These are phyloP conservation scores for Solanum sejunctum DNA, from an alignment of 257 asterid genomes.

Conservation along the genomic window DNA sequence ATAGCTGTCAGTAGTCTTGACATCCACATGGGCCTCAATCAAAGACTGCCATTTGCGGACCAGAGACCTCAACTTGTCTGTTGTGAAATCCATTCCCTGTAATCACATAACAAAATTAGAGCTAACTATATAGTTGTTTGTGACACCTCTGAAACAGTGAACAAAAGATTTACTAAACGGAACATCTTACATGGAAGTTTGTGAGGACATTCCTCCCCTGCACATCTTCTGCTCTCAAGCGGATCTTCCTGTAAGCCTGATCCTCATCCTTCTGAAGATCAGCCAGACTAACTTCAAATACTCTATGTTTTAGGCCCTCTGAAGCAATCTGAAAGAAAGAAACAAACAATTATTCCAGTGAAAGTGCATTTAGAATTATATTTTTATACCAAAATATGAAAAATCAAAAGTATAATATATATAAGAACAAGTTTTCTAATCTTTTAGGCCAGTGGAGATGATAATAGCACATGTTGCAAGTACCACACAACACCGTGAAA, in stretches of 20 bases:
- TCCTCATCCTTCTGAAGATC: slow-evolving; percentile 32
- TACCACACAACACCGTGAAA: background rate
- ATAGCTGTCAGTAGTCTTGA: slow-evolving; percentile 22
- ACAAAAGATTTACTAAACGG: background rate
- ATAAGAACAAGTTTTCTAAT: background rate
- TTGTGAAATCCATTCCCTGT: slow-evolving; percentile 29
- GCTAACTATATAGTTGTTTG: background rate
- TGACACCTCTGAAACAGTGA: background rate
- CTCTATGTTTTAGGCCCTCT: slow-evolving; percentile 30
- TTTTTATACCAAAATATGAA: background rate
- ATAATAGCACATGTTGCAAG: background rate
- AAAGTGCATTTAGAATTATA: background rate
- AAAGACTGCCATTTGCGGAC: slow-evolving; percentile 29
- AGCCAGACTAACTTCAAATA: slow-evolving; percentile 26
- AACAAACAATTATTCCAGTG: background rate
- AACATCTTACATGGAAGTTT: slow-evolving; percentile 19
- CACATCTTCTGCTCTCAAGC: slow-evolving; percentile 29
- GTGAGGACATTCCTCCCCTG: slow-evolving; percentile 28
- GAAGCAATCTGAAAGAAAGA: slow-evolving; percentile 17
- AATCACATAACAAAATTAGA: background rate
- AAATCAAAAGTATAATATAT: background rate
- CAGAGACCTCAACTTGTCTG: slow-evolving; percentile 25
- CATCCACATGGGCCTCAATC: slow-evolving; percentile 30
- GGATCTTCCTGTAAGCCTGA: slow-evolving; percentile 25
- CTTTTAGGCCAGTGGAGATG: background rate